phyloP scores from a whole-genome alignment of 2,329 filamentous ascomycete species.

The Colletotrichum aenigma region DNA sequence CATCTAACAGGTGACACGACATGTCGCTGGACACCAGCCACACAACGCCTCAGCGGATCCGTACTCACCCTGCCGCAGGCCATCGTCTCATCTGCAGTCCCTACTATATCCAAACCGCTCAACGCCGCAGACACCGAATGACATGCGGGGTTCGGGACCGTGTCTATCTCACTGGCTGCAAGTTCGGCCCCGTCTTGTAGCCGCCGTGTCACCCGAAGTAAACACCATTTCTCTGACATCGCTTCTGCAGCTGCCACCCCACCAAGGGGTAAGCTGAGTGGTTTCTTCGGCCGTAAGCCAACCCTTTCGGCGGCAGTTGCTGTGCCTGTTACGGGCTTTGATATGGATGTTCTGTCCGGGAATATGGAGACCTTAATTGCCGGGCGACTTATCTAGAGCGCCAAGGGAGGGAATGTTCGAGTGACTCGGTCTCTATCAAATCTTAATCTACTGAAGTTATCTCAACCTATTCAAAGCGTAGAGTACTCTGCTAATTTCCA shows the following conservation, averaged over 20 bases:
- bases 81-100: conserved; percentile 69
- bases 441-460: neutral
- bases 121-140: conserved; percentile 50
- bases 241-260: neutral
- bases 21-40: neutral
- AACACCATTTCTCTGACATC: neutral
- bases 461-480: neutral
- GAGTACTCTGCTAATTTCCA: neutral
- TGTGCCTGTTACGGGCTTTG: neutral
- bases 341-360: rapidly evolving
- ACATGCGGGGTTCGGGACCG: neutral
- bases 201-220: neutral
- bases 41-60: neutral
- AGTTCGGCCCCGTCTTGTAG: neutral
- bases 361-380: neutral
- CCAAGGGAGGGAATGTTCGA: neutral
- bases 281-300: neutral
- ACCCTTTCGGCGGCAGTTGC: neutral
- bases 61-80: conserved; percentile 35
- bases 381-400: rapidly evolving
- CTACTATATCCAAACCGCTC: conserved; percentile 70
- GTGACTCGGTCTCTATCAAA: no score
- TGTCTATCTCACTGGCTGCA: neutral
- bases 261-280: neutral
- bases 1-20: neutral